phyloP scores from a whole-genome alignment of 352 stramenopile species.

The Globisporangium megalacanthum region DNA sequence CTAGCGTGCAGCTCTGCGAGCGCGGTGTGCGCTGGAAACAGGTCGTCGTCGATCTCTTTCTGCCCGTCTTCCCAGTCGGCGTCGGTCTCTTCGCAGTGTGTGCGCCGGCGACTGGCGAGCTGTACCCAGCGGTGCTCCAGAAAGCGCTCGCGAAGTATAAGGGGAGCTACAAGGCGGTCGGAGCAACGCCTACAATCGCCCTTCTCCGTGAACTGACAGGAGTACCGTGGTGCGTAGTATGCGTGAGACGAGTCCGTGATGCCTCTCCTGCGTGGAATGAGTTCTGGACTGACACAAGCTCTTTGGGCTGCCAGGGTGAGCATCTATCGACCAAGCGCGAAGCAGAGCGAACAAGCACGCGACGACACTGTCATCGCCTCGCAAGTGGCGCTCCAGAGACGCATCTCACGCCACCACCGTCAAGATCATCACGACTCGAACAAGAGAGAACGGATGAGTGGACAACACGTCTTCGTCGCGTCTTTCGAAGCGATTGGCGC shows the following conservation, averaged over 20 bases:
- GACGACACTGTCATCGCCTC: not conserved
- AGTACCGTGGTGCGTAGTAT: constrained; percentile 26
- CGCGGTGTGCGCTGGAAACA: constrained; percentile 24
- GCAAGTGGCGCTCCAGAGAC: constrained; percentile 1
- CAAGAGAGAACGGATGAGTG: not conserved
- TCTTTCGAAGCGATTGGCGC: constrained; percentile 21
- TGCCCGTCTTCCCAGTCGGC: constrained; percentile 31
- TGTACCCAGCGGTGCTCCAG: constrained; percentile 36
- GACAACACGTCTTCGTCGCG: constrained; percentile 11
- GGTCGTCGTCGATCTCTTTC: constrained; percentile 40
- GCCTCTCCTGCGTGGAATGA: not conserved
- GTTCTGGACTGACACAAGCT: not conserved
- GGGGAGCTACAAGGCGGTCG: constrained; percentile 30
- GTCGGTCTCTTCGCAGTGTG: constrained; percentile 20
- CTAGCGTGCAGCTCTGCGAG: constrained; percentile 24
- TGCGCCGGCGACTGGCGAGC: constrained; percentile 20
- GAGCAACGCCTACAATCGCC: constrained; percentile 15
- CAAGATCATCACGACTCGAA: not conserved
- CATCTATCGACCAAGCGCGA: not conserved
- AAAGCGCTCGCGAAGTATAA: constrained; percentile 59
- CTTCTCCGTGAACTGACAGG: constrained; percentile 45
- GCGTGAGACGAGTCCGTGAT: not conserved
- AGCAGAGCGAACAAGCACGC: not conserved
- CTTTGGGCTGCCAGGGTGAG: not conserved
- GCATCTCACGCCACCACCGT: constrained; percentile 3